These are phyloP conservation scores for Isatis tinctoria DNA, from an alignment of 345 rosid genomes.

Conservation along the genomic window DNA sequence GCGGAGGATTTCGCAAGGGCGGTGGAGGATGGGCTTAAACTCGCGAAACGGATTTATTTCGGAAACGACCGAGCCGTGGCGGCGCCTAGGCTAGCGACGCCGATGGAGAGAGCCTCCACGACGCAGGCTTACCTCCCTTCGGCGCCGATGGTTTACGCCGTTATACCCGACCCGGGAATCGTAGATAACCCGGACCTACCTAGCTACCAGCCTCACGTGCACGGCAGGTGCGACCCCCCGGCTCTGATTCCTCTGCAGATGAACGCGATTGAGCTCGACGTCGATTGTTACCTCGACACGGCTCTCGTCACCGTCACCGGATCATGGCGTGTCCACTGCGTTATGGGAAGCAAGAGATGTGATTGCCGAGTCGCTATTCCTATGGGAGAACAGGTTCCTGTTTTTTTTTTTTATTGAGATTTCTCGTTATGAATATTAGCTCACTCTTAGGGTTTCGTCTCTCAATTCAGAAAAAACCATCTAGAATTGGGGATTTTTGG, in stretches of 20 bases:
- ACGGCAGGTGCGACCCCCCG: conserved; percentile 89
- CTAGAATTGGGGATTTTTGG: background rate
- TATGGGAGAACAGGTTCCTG: conserved; percentile 77
- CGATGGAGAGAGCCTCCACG: conserved; percentile 55
- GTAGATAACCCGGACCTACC: conserved; percentile 95
- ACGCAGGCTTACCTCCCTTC: conserved; percentile 44
- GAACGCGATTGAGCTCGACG: conserved; percentile 63
- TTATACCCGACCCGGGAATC: conserved; percentile 66
- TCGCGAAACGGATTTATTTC: conserved; percentile 65
- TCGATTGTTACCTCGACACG: conserved; percentile 58
- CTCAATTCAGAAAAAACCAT: background rate
- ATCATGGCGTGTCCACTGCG: conserved; percentile 84
- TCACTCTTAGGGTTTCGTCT: background rate
- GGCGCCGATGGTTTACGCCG: conserved; percentile 86
- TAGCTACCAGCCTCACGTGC: conserved; percentile 95
- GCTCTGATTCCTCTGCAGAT: conserved; percentile 86
- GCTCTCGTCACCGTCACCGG: conserved; percentile 58
- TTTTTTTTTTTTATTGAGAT: background rate
- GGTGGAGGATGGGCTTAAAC: conserved; percentile 82
- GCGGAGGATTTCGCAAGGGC: conserved; percentile 71
- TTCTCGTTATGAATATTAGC: background rate
- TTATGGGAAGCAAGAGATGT: conserved; percentile 82
- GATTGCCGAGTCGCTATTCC: conserved; percentile 86
- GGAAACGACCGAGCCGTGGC: conserved; percentile 78
- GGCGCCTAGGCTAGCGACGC: conserved; percentile 50